Evolutionary conservation across 2,329 filamentous ascomycete genomes (phyloP), one percentile per base, ranked within the genome.

Genomic region (Botryosphaeria agaves): DNA sequence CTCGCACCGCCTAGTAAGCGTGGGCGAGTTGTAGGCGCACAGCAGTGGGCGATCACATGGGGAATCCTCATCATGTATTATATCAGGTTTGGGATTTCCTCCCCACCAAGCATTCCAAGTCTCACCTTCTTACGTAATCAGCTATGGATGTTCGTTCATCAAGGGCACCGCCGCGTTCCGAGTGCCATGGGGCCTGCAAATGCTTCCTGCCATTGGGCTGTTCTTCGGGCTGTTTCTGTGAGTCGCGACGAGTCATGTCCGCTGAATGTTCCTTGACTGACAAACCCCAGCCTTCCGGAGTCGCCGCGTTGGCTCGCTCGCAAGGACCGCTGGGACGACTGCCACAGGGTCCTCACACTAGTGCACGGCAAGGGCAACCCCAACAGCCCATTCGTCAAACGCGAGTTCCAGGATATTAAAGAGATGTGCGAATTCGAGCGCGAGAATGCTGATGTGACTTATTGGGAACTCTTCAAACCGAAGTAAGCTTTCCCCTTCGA

Each of bases 391-490:
- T 76, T 79, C 39, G 80, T 87, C 7, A 53, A 53, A 7, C 64
- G 59, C 18, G 81, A 89, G 48, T 57, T 79, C 47, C 57, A 70
- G 14, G 78, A 85, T 39, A 87, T 89, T 46, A 67, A 70, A 38
- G 69, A 76, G 23, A 75, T 73, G 50, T 69, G 76, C 41, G 74
- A 81, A 30, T 78, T 85, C 37, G 80, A 89, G 51, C 65, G 70
- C 12, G 57, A 63, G 16, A 77, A 81, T 46, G 58, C 70, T 9
- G 65, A 83, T 38, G 75, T 80, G 14, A 70, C 69, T 6, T 82
- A 79, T 46, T 40, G 73, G 2, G 78, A 87, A 45, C 64, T 89
- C 1, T 66, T 89, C 54, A 68, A 64, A 40, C 77, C 78, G 20
- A n/a, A n/a, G n/a, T n/a, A n/a, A n/a, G n/a, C n/a, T n/a, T n/a